Evolutionary conservation across 192 early-diverging fungal genomes (phyloP), one percentile per base, ranked within the genome.

Genomic region (Coemansia sp.): DNA sequence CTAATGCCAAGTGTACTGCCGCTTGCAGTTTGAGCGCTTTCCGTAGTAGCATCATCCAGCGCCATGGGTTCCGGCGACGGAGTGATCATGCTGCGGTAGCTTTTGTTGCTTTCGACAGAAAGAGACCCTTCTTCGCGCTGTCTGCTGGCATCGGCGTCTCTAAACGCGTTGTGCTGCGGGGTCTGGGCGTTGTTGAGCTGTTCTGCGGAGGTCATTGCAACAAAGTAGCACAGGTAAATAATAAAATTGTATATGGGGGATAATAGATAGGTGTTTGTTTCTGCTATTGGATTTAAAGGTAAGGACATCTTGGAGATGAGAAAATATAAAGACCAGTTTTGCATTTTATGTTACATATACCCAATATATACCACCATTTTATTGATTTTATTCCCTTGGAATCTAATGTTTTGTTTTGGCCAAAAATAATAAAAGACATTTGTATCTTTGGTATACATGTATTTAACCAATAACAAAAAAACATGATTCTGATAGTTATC

Each of bases 81-180:
- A 22, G 55, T 56, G 55, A 56, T 56, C 55, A 56, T 56, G 55
- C 55, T 56, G 55, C 33, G 55, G 22, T 56, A 56, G 55, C 55
- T 56, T 28, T 56, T 56, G 55, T 56, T 56, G 55, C 55, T 56
- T 9, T 56, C 55, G 0, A 33, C 55, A 33, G 55, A 56, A 1
- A 33, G 55, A 12, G 55, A 56, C 55, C 55, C 55, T 22, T 56
- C 55, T 11, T 56, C 12, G 28, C 33, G 28, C 6, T 28, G 55
- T 18, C 22, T 28, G 32, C 32, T 56, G 55, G 12, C 22, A 28
- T 41, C 39, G 9, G 9, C 39, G 39, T 11, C 39, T 41, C 7
- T 11, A 41, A 41, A 11, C 39, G 39, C 39, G 9, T 41, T 41
- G 39, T 11, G 39, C 39, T 41, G 39, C 39, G 39, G 39, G 9